Conservation (phyloP, 306 rosid species). For the Bauhinia variegata region DNA sequence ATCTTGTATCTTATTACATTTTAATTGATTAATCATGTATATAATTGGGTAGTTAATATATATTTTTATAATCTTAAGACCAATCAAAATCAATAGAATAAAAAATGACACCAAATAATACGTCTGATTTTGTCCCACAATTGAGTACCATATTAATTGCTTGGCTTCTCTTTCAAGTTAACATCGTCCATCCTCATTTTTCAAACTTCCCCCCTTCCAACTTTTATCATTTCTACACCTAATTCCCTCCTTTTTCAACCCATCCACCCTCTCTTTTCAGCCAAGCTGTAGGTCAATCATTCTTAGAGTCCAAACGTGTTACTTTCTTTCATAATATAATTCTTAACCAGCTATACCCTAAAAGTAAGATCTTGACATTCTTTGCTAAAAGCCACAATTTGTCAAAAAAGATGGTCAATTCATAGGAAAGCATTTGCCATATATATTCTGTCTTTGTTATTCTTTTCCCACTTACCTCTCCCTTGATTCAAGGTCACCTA, state of each 20-base stretch:
- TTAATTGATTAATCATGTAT: no score
- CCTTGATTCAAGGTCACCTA: conserved; percentile 57
- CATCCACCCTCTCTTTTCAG: neutral
- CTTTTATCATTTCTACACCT: no score
- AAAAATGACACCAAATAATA: no score
- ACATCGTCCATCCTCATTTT: neutral
- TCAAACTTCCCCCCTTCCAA: neutral
- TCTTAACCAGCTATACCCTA: conserved; percentile 36
- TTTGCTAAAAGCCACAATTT: conserved; percentile 31
- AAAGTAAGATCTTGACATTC: conserved; percentile 44
- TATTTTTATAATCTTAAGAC: no score
- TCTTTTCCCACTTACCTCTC: conserved; percentile 33
- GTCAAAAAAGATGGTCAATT: conserved; percentile 47
- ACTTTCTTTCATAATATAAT: neutral
- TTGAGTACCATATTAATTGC: no score
- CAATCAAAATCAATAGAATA: no score
- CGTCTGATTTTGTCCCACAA: no score
- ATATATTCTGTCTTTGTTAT: conserved; percentile 19
- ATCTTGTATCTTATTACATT: no score
- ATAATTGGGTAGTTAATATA: no score
- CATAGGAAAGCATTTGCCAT: neutral
- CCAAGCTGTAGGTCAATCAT: conserved; percentile 4
- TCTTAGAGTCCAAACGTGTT: conserved; percentile 33
- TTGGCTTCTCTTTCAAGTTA: no score
- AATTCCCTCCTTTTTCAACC: conserved; percentile 1